Evolutionary conservation across 179 eudicot genomes (phyloP).

Genomic region (Beta corolliflora): DNA sequence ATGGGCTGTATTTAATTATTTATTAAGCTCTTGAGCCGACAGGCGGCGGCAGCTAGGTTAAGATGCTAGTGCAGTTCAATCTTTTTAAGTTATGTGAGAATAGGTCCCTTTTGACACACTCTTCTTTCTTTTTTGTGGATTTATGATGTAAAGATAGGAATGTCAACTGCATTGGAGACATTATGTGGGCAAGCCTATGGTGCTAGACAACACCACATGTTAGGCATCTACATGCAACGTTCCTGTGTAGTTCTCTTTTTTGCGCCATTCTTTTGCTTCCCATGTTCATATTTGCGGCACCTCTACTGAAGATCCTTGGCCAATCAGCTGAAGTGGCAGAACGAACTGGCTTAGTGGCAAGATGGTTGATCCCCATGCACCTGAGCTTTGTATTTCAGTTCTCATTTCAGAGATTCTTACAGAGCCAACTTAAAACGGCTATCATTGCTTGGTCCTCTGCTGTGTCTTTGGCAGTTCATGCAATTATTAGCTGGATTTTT

Average conservation of each 20-base stretch:
- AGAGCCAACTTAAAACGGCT: slow-evolving; percentile 37
- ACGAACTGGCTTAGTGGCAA: slow-evolving; percentile 35
- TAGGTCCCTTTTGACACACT: background rate
- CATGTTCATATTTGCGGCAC: slow-evolving; percentile 38
- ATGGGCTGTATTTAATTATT: background rate
- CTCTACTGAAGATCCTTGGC: slow-evolving; percentile 34
- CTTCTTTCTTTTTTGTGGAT: background rate
- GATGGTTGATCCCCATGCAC: slow-evolving; percentile 43
- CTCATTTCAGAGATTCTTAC: slow-evolving; percentile 40
- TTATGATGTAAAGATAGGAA: slow-evolving; percentile 33
- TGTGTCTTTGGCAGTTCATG: slow-evolving; percentile 31
- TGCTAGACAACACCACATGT: slow-evolving; percentile 38
- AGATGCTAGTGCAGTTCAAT: background rate
- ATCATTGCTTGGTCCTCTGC: slow-evolving; percentile 41
- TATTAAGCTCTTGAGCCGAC: background rate
- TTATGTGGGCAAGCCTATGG: slow-evolving; percentile 48
- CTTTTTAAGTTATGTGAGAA: background rate
- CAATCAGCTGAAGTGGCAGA: slow-evolving; percentile 36
- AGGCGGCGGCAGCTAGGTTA: background rate
- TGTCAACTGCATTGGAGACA: slow-evolving; percentile 46
- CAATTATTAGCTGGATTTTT: slow-evolving; percentile 35
- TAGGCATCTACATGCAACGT: slow-evolving; percentile 44
- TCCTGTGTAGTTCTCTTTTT: slow-evolving; percentile 37
- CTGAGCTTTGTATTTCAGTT: slow-evolving; percentile 39
- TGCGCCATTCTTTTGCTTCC: slow-evolving; percentile 34